Evolutionary conservation across 2,329 filamentous ascomycete genomes (phyloP).

Genomic region (Fusarium paranaense): DNA sequence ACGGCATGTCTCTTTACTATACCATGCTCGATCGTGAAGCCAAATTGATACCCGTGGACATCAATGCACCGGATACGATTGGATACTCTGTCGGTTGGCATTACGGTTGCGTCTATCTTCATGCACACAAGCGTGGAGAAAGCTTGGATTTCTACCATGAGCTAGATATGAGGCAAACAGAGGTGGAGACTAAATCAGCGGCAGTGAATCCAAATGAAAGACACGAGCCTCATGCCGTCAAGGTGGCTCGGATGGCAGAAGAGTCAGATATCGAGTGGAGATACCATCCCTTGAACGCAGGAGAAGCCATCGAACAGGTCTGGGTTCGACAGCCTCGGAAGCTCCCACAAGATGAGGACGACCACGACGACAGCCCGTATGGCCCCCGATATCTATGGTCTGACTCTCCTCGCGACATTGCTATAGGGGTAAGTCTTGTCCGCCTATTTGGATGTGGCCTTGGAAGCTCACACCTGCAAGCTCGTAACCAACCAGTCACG

Average conservation of each 20-base stretch:
- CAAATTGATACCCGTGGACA: slow-evolving; percentile 14
- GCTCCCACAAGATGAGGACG: neutral
- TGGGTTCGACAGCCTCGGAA: slow-evolving; percentile 10
- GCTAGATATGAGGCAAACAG: neutral
- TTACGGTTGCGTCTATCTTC: slow-evolving; percentile 1
- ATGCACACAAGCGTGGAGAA: slow-evolving; percentile 8
- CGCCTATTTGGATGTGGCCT: neutral
- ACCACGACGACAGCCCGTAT: neutral
- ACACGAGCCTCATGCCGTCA: neutral
- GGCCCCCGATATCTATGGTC: neutral
- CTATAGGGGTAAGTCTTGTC: slow-evolving; percentile 16
- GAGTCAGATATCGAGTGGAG: slow-evolving; percentile 8
- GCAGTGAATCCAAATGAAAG: neutral
- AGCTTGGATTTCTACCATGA: slow-evolving; percentile 12
- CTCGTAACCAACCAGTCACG: slow-evolving; percentile 21
- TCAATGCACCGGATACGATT: slow-evolving; percentile 11
- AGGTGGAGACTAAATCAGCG: neutral
- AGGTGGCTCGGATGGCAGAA: neutral
- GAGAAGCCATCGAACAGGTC: slow-evolving; percentile 19
- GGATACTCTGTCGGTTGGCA: slow-evolving; percentile 30
- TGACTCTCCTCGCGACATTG: neutral
- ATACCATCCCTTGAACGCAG: slow-evolving; percentile 3
- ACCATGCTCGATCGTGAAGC: neutral
- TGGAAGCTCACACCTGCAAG: slow-evolving; percentile 16
- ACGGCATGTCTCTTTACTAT: slow-evolving; percentile 7